Evolutionary conservation across 768 basidiomycete species (phyloP), one percentile per base, ranked within the genome.

Genomic region (Trametes coccinea): DNA sequence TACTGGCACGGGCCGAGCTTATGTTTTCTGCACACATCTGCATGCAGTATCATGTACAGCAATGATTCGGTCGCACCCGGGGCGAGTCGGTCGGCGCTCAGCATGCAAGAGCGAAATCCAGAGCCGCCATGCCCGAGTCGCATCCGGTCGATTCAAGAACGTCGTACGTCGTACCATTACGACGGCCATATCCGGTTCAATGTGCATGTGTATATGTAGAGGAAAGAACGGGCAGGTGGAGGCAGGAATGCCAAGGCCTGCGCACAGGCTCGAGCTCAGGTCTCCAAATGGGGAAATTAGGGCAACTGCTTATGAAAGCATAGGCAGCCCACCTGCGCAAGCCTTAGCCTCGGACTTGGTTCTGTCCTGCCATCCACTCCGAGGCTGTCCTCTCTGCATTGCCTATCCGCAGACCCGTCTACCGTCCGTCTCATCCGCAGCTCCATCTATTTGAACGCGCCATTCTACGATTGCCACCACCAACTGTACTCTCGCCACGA

Each of bases 321-420:
- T 33, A 51, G 10, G n/a, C 48, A 58, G 50, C 56, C 29, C 45
- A 33, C 39, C 17, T 13, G 43, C 39, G 34, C 11, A 6, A n/a
- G 17, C 46, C 30, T 49, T 6, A n/a, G 17, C 46, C 30, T 49
- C 3, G 33, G 54, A 27, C 30, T 16, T 17, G 27, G 5, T 43
- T 31, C n/a, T 13, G 5, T 27, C 45, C 41, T 8, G 5, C 41
- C 39, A 39, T 39, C 39, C 8, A 39, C 39, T 14, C n/a, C 41
- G 55, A 56, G 62, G 62, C 62, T 64, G 58, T 64, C 51, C 58
- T 45, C n/a, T 22, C 45, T 33, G 58, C 58, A 64, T 60, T 50
- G 62, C 62, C 57, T 31, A 44, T 59, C 62, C 53, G 62, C 57
- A 62, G 49, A 44, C 43, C 9, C 27, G 17, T 14, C 11, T 40